Evolutionary conservation across 2,329 filamentous ascomycete genomes (phyloP), one percentile per base, ranked within the genome.

Genomic region (Peltaster fructicola): DNA sequence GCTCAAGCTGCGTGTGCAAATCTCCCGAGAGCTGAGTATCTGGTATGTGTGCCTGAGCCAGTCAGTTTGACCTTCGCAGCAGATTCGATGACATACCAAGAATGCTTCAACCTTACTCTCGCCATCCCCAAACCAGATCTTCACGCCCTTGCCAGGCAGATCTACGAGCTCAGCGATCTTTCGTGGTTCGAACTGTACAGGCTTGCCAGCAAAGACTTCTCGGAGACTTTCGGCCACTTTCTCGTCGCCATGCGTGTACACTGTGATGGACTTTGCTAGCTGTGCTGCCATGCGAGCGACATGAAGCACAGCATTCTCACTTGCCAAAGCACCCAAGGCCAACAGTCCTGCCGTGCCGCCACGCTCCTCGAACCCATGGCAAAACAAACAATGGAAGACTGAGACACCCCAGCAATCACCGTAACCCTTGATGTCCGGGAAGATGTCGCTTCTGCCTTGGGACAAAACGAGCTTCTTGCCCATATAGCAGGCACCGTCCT

Each of bases 331-430:
- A 2, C 50, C 56, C 7, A 50, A 47, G 2, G 55, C 58, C 3
- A 69, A 50, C 4, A 68, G 38, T 1, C 61, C 63, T 0, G 53
- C 53, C 0, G 57, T 57, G 1, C 47, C 36, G 2, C 60, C 63
- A 8, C 58, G 52, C 24, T 70, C 61, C 32, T 73, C 67, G 39
- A 56, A 71, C 4, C 67, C 67, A 33, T 70, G 56, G 41, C 65
- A 72, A 36, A 62, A 68, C 1, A 71, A 53, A 34, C 65, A 72
- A 36, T 70, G 65, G 34, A 64, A 70, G 7, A 30, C 24, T 10
- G 22, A 24, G 14, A 21, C 26, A 4, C 23, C 27, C 27, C 29
- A 30, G 9, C 23, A 15, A 12, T 24, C 17, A 4, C 14, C 17
- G 14, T 31, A 32, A 3, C 30, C 30, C 4, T 21, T 8, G 10